phyloP scores from a whole-genome alignment of 2,329 filamentous ascomycete species.

The Cercospora sp. region DNA sequence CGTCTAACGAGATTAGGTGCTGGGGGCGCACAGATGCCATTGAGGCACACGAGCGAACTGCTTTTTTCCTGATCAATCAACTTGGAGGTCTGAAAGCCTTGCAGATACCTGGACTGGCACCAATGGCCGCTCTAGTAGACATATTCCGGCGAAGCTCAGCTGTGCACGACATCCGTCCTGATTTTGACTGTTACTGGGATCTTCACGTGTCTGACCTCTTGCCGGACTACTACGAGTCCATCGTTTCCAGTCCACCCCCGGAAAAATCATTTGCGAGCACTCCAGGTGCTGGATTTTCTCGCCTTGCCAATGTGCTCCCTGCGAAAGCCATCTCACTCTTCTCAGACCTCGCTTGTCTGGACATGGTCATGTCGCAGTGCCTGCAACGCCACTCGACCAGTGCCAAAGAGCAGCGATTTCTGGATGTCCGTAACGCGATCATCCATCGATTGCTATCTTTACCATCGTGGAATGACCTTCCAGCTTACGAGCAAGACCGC shows the following conservation, averaged over 20 bases:
- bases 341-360: not conserved
- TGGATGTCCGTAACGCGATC: not conserved
- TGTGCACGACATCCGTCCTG: not conserved
- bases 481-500: not conserved
- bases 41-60: not conserved
- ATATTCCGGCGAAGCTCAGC: not conserved
- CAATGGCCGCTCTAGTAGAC: not conserved
- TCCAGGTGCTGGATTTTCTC: not conserved
- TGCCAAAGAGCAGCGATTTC: not conserved
- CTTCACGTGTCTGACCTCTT: not conserved
- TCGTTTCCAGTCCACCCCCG: not conserved
- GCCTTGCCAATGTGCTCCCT: not conserved
- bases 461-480: not conserved
- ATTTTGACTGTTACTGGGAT: not conserved
- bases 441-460: not conserved
- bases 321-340: not conserved
- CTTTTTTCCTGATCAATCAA: not conserved
- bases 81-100: not conserved
- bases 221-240: not conserved
- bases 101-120: not conserved
- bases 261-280: not conserved
- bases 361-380: not conserved
- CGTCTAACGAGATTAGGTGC: not conserved
- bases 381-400: not conserved
- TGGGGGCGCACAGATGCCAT: not conserved